These are phyloP conservation scores for Cairneyella variabilis DNA, from an alignment of 495 filamentous ascomycete genomes.

Conservation along the genomic window DNA sequence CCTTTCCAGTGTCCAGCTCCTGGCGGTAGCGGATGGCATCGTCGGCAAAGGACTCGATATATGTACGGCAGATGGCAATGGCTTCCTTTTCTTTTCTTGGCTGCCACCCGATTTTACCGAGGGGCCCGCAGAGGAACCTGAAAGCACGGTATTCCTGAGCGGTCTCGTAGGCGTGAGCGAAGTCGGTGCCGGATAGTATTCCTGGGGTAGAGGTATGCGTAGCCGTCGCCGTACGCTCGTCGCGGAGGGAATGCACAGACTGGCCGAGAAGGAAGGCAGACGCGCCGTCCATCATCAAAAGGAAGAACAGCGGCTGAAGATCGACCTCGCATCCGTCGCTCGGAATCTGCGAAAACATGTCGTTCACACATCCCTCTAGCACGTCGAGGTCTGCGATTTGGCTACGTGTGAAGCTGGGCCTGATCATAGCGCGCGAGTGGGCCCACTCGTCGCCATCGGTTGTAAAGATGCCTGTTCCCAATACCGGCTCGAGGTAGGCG, in stretches of 20 bases:
- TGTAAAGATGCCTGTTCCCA: slow-evolving; percentile 69
- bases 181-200: too few species aligned
- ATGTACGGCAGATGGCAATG: not conserved
- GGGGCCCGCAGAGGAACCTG: too few species aligned
- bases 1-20: not conserved
- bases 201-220: too few species aligned
- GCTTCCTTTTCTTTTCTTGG: too few species aligned
- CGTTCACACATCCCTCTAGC: not conserved
- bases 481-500: slow-evolving; percentile 33
- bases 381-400: slow-evolving; percentile 36
- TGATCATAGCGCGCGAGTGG: slow-evolving; percentile 35
- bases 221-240: too few species aligned
- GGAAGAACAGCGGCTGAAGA: not conserved
- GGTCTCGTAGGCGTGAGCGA: too few species aligned
- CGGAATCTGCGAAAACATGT: not conserved
- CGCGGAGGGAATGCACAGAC: not conserved
- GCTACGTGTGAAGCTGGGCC: slow-evolving; percentile 39
- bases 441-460: slow-evolving; percentile 58
- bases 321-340: not conserved
- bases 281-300: not conserved
- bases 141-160: too few species aligned
- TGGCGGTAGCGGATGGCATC: too few species aligned
- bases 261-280: not conserved
- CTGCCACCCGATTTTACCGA: too few species aligned
- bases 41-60: not conserved